Evolutionary conservation across 2,329 filamentous ascomycete species (phyloP), one percentile per base, ranked within the genome.

Genomic region (Stagonosporopsis chrysanthemi): DNA sequence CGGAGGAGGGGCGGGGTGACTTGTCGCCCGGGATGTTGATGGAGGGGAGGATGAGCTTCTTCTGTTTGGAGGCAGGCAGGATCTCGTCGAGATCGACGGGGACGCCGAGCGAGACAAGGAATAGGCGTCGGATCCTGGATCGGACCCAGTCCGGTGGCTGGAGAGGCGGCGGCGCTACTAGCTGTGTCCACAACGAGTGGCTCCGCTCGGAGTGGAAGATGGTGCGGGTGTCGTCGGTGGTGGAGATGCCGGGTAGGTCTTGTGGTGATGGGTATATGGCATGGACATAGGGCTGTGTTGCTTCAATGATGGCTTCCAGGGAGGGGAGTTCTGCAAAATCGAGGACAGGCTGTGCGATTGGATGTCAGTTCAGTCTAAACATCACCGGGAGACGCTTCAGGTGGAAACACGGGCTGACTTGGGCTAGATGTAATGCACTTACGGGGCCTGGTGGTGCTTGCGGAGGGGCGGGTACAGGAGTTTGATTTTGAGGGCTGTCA

Each of bases 111-210:
- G 93, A 97, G 51, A 99, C 93, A 39, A 99, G 87, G 75, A 99
- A 99, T 24, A 99, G 86, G 26, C 95, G 90, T 50, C 95, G 88
- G 67, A 97, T 99, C 48, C 93, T 91, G 49, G 92, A 97, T 63
- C 95, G 91, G 57, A 97, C 96, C 95, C 95, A 99, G 77, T 99
- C 95, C 0, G 95, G 94, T 6, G 95, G 95, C 70, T 97, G 92
- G 35, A 99, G 86, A 2, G 95, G 93, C 2, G 95, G 95, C 19
- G 95, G 94, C 2, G 94, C 94, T 28, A 97, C 92, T 4, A 99
- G 87, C 79, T 99, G 95, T 38, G 93, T 92, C 95, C 95, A 99
- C 31, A 99, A 83, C 0, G 95, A 97, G 53, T 91, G 88, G 60
- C 91, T 96, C 56, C 93, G 88, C 49, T 92, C 89, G 38, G 91